phyloP scores from a whole-genome alignment of 345 rosid species.

The Citrus mangshanensis region DNA sequence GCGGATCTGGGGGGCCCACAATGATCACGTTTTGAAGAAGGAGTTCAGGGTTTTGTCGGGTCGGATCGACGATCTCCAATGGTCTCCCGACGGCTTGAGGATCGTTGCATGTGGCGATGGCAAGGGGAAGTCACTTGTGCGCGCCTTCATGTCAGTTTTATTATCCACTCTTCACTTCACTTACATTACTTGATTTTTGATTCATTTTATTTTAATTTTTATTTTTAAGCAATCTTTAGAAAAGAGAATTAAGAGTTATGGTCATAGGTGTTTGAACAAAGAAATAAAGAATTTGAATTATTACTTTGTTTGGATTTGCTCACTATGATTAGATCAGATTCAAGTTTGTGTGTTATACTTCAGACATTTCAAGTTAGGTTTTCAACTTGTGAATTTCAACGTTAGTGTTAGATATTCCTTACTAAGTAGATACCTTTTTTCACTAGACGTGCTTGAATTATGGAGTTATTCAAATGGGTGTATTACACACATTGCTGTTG shows the following conservation, averaged over 20 bases:
- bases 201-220: too few species aligned
- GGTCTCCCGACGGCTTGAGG: conserved; percentile 95
- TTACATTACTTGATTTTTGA: too few species aligned
- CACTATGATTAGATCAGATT: not conserved
- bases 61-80: conserved; percentile 97
- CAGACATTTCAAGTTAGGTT: not conserved
- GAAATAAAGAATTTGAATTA: not conserved
- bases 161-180: not conserved
- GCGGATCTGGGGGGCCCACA: conserved; percentile 88
- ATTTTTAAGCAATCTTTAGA: not conserved
- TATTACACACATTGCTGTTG: not conserved
- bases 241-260: not conserved
- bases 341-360: not conserved
- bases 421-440: not conserved
- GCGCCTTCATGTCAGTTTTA: conserved; percentile 83
- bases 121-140: conserved; percentile 89
- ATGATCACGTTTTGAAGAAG: conserved; percentile 82
- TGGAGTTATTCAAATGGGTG: not conserved
- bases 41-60: conserved; percentile 91
- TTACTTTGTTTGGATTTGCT: not conserved
- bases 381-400: not conserved
- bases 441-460: not conserved
- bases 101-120: conserved; percentile 96
- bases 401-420: too few species aligned
- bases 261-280: not conserved